phyloP scores from a whole-genome alignment of 139 green algal genomes.

The Edaphochlamys debaryana region DNA sequence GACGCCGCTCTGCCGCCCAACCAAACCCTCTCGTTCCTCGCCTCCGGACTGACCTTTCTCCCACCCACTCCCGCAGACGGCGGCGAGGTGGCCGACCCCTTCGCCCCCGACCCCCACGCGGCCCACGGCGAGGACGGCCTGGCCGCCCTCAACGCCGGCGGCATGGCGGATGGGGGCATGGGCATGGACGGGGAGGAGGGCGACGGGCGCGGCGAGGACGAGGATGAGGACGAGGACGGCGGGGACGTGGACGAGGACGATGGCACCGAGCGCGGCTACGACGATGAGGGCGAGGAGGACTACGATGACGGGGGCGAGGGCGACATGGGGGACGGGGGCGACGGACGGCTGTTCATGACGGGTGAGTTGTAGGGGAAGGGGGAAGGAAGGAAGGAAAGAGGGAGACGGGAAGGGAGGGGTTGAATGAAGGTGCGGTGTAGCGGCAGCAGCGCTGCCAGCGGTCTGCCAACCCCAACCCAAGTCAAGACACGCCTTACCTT shows the following conservation, averaged over 20 bases:
- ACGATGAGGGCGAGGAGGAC: slow-evolving; percentile 50
- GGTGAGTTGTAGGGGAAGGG: no score
- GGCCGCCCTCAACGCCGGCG: not conserved
- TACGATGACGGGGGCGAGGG: slow-evolving; percentile 23
- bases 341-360: not conserved
- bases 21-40: not conserved
- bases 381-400: no score
- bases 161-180: no score
- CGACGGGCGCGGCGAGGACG: not conserved
- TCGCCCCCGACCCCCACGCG: no score
- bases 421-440: not conserved
- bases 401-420: no score
- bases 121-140: slow-evolving; percentile 35
- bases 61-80: not conserved
- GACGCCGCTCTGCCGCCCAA: not conserved
- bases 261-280: slow-evolving; percentile 50
- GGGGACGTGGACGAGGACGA: slow-evolving; percentile 55
- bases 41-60: not conserved
- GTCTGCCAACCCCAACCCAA: no score
- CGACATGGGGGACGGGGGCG: slow-evolving; percentile 4
- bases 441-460: not conserved
- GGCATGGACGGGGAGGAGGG: slow-evolving; percentile 6
- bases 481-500: no score
- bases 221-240: slow-evolving; percentile 33
- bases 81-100: slow-evolving; percentile 6